Evolutionary conservation across 306 rosid genomes (phyloP).

Genomic region (Vigna hirtella): DNA sequence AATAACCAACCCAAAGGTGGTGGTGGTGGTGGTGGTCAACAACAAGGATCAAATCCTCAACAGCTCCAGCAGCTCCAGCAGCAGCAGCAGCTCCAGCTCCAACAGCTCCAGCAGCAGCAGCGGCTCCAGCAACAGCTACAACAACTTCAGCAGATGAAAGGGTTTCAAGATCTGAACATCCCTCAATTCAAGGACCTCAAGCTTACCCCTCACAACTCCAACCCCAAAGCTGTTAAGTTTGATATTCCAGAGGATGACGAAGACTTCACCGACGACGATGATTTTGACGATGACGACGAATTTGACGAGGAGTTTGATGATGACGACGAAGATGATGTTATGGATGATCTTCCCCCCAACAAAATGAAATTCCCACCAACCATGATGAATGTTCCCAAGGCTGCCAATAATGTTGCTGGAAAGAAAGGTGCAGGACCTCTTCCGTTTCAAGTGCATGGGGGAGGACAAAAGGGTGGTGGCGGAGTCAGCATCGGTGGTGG

Average conservation of each 20-base stretch:
- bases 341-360: constrained; percentile 52
- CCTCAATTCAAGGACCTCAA: constrained; percentile 8
- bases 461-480: constrained; percentile 52
- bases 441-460: constrained; percentile 44
- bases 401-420: constrained; percentile 42
- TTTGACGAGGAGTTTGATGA: constrained; percentile 60
- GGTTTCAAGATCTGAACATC: constrained; percentile 73
- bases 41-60: constrained; percentile 50
- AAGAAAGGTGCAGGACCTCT: constrained; percentile 43
- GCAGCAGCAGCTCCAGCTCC: constrained; percentile 36
- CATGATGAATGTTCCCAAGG: constrained; percentile 63
- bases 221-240: constrained; percentile 66
- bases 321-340: constrained; percentile 64
- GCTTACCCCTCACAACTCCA: constrained; percentile 47
- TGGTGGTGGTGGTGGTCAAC: constrained; percentile 46
- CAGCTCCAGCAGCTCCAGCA: constrained; percentile 44
- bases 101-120: constrained; percentile 47
- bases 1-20: constrained; percentile 58
- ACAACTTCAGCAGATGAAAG: constrained; percentile 76
- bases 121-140: constrained; percentile 46
- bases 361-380: constrained; percentile 53
- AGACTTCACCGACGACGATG: constrained; percentile 61
- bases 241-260: constrained; percentile 60
- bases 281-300: constrained; percentile 41
- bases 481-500: constrained; percentile 24